Evolutionary conservation across 2,329 filamentous ascomycete genomes (phyloP), one percentile per base, ranked within the genome.

Genomic region (Sporothrix pallida): DNA sequence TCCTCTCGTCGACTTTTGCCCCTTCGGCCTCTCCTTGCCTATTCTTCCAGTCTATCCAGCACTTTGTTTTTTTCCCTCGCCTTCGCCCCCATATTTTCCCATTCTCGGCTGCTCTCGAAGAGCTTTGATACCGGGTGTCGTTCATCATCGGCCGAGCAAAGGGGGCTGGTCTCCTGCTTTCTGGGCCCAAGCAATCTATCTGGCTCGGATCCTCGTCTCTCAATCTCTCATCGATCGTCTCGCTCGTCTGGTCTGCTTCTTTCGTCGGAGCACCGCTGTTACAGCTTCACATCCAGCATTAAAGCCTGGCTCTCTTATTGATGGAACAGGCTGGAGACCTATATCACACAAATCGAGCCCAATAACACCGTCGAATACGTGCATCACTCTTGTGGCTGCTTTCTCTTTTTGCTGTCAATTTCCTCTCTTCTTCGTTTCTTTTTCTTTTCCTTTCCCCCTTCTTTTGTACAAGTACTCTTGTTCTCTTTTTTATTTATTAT

Each of bases 211-310:
- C 67, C 46, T 54, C 48, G 48, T 54, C 26, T 42, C 54, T 31
- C 52, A 20, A 54, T 37, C 48, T 13, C 65, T 69, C 23, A 42
- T 17, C 60, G 23, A 23, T 37, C 26, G 23, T 60, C 56, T 37
- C 12, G 26, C 26, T 60, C 56, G 10, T 15, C 56, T 60, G 60
- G 31, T 44, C 20, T 68, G 44, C 26, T 52, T 54, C 12, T 7
- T 26, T 69, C 17, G 67, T 69, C 26, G 48, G 67, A 56, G 67
- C 15, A 69, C 67, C 67, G 67, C 31, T 37, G 67, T 71, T 71
- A 74, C 60, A 71, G 60, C 48, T 68, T 54, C 17, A 42, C 50
- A 62, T 60, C 60, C 46, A 70, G 50, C 56, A 60, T 52, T 60
- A 60, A 20, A 26, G 48, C 60, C 56, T 17, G 42, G 31, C 20